Evolutionary conservation across 1,284 basidiomycete genomes (phyloP), one percentile per base, ranked within the genome.

Genomic region (Ceratobasidium sp.): DNA sequence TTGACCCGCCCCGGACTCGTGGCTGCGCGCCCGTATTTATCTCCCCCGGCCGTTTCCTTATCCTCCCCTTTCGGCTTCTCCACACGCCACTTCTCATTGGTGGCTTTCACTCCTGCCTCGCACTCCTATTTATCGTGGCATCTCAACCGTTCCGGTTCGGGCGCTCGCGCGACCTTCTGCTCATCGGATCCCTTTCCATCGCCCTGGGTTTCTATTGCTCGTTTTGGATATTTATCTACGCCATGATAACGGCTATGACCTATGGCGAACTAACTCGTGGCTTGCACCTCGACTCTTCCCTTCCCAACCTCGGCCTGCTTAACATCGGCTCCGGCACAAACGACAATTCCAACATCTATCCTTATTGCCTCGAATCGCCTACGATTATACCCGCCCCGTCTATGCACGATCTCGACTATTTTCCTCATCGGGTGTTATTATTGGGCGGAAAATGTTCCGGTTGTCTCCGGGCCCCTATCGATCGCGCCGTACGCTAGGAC

Each of bases 241-340:
- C 44, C 46, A 64, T 64, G 62, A 23, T 64, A 38, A 35, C 62
- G 18, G 50, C 63, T 1, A 67, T 55, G 32, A 23, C 50, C 11
- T 64, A 64, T 32, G 63, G 63, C 50, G 63, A 67, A 54, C 49
- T 67, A 21, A n/a, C 63, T 38, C 35, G 63, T 67, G 63, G 63
- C 63, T 67, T 67, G 50, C 63, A 52, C 50, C n/a, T 28, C 54
- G 4, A 63, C 18, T 7, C 9, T 4, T 35, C 61, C 28, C 13
- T 7, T 14, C n/a, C 50, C 38, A 38, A 52, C 28, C 35, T 52
- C 35, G 21, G n/a, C 23, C 23, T 4, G 1, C 63, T 67, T 11
- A 26, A 35, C 7, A 28, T 61, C 58, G 58, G 38, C 21, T 52
- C 41, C 2, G n/a, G n/a, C n/a, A n/a, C n/a, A n/a, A 69, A n/a